These are phyloP conservation scores for Xylaria flabelliformis DNA, from an alignment of 495 filamentous ascomycete species.

Conservation along the genomic window DNA sequence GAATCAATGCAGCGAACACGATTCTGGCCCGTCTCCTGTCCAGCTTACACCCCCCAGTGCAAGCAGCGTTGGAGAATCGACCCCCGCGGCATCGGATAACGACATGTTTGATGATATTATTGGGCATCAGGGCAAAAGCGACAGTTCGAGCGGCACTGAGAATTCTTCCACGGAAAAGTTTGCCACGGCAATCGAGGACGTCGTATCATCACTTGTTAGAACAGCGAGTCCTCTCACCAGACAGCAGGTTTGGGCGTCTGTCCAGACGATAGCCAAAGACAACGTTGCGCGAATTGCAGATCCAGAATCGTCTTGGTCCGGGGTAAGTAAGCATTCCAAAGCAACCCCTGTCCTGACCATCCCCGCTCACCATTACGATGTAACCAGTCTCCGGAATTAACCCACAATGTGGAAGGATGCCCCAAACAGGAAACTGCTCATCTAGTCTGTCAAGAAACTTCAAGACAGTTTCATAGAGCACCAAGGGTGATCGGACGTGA, in stretches of 20 bases:
- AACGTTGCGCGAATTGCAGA: constrained; percentile 9
- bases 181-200: constrained; percentile 8
- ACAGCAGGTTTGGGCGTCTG: constrained; percentile 5
- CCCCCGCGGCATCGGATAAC: constrained; percentile 8
- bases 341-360: neutral
- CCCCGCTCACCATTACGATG: constrained; percentile 11
- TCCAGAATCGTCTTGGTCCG: neutral
- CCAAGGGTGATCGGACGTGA: neutral
- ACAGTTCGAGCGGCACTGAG: neutral
- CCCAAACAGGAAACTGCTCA: neutral
- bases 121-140: neutral
- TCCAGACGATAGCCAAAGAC: neutral
- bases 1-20: neutral
- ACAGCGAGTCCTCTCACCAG: neutral
- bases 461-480: neutral
- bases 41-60: constrained; percentile 15
- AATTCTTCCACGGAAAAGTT: neutral
- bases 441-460: neutral
- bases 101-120: neutral
- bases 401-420: neutral
- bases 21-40: neutral
- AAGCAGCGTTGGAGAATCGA: constrained; percentile 13
- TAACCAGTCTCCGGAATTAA: neutral
- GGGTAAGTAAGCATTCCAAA: constrained; percentile 12
- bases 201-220: neutral